Evolutionary conservation across 176 grass and related monocot species (phyloP), one percentile per base, ranked within the genome.

Genomic region (Echinochloa phyllopogon): DNA sequence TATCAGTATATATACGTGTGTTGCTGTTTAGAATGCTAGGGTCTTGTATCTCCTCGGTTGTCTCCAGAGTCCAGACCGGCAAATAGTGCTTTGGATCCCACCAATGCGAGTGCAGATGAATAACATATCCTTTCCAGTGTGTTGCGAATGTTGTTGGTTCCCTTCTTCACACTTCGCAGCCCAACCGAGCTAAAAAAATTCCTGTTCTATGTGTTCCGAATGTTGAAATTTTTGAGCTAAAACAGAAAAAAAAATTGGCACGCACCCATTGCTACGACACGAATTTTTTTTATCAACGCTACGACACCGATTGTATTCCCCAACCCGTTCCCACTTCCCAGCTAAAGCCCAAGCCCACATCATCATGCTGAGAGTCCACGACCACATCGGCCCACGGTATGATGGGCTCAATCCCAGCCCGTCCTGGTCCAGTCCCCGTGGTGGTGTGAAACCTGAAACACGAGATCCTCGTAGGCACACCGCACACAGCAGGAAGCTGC

Each of bases 71-170:
- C 56, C 64, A 45, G 74, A 36, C 25, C 18, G 2, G 11, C 44
- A 25, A 39, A 58, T 27, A 23, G 69, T 36, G 27, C 50, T 73
- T 25, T 72, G 21, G 16, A 45, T 36, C 10, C 74, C 39, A 55
- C 55, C 38, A 53, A n/a, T 53, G 6, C 37, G 51, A 80, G 37
- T 53, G 37, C 44, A 81, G n/a, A 80, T 75, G 25, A 85, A 80
- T 68, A 80, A 89, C 73, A 39, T 50, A 10, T 27, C 29, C 29
- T 33, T 33, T 33, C 43, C 37, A 14, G 23, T 72, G 3, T 65
- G 13, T 68, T 37, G 52, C 36, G 7, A 44, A 53, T 81, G 51
- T 57, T 43, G 69, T 12, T 80, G 76, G 36, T 33, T 33, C 29
- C 29, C 29, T 33, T 33, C 29, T 76, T 64, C 14, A n/a, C 44